These are phyloP conservation scores for Zygosaccharomyces pseudobailii DNA, from an alignment of 1,139 yeast genomes.

Conservation along the genomic window DNA sequence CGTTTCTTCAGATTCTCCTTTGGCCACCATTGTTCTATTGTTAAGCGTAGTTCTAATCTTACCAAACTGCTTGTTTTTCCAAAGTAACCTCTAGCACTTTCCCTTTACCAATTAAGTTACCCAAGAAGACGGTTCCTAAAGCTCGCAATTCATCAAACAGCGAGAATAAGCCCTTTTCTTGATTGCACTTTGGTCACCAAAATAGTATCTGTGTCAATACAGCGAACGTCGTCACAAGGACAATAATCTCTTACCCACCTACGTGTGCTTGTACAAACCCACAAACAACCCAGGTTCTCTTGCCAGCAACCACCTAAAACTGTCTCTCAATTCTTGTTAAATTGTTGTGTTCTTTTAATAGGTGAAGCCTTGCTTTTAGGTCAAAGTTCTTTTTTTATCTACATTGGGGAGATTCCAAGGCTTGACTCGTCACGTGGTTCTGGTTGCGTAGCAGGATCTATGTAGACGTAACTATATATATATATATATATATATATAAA, in stretches of 20 bases:
- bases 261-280: background rate
- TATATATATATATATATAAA: conserved; percentile 31
- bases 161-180: background rate
- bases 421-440: background rate
- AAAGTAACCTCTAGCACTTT: background rate
- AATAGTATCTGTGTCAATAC: background rate
- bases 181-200: background rate
- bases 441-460: background rate
- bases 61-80: background rate
- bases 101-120: background rate
- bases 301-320: background rate
- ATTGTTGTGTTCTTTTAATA: background rate
- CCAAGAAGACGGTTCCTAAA: background rate
- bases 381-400: conserved; percentile 2
- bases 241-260: background rate
- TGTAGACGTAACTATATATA: background rate
- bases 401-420: background rate
- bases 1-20: background rate
- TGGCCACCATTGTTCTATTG: conserved; percentile 1
- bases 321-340: background rate
- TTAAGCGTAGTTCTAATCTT: background rate
- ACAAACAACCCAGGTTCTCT: background rate
- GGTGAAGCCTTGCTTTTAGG: background rate
- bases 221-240: background rate
- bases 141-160: background rate